phyloP scores from a whole-genome alignment of 805 yeast genomes.

The Teunomyces stri region DNA sequence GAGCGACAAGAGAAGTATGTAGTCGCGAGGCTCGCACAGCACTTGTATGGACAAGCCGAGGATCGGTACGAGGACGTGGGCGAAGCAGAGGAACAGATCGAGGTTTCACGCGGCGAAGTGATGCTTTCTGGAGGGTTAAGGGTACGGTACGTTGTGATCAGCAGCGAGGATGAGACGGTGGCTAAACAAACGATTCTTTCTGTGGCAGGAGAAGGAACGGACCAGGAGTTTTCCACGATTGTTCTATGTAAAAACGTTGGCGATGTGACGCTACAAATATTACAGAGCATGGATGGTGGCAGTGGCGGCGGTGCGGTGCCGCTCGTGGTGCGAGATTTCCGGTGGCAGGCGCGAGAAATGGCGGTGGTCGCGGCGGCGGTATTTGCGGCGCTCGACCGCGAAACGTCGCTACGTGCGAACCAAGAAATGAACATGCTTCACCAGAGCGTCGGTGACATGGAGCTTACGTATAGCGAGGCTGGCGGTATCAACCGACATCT shows the following conservation, averaged over 20 bases:
- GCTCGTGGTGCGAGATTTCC: slow-evolving; percentile 11
- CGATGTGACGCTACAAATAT: neutral
- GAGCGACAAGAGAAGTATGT: slow-evolving; percentile 5
- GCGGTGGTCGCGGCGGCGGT: neutral
- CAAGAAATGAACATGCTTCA: neutral
- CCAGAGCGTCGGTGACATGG: slow-evolving; percentile 10
- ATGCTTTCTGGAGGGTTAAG: neutral
- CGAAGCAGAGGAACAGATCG: slow-evolving; percentile 7
- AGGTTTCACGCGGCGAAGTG: neutral
- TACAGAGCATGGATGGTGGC: slow-evolving; percentile 8
- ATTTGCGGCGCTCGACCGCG: neutral
- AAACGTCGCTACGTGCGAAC: neutral
- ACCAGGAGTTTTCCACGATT: slow-evolving; percentile 5
- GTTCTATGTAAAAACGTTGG: slow-evolving; percentile 5
- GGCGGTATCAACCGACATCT: slow-evolving; percentile 15
- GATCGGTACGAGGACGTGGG: slow-evolving; percentile 7
- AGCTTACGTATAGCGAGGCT: slow-evolving; percentile 8
- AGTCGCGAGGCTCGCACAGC: slow-evolving; percentile 5
- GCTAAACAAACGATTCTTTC: slow-evolving; percentile 11
- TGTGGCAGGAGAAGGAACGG: neutral
- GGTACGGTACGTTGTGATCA: slow-evolving; percentile 9
- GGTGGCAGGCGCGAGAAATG: slow-evolving; percentile 3
- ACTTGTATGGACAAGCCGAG: slow-evolving; percentile 5
- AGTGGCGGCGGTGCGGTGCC: slow-evolving; percentile 3
- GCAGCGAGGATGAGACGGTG: slow-evolving; percentile 5